Evolutionary conservation across 495 filamentous ascomycete genomes (phyloP), one percentile per base, ranked within the genome.

Genomic region (Lindgomyces ingoldianus): DNA sequence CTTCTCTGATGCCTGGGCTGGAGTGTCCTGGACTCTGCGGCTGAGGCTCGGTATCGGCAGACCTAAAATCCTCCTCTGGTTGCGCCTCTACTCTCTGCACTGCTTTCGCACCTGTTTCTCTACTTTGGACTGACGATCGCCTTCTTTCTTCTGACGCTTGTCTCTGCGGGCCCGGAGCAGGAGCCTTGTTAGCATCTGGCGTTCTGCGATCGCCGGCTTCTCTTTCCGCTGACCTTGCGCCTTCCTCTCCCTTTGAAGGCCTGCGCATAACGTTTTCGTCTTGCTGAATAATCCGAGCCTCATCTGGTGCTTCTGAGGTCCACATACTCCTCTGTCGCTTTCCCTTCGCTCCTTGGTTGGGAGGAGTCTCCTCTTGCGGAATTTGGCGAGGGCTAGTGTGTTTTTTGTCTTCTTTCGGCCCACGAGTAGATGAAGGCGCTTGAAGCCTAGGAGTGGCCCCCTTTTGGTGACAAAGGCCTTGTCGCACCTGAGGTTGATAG

Each of bases 391-490:
- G 12, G 64, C 47, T 29, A 67, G 29, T 12, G 64, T 56, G 46
- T 56, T 62, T 49, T 29, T 56, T 41, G 58, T 57, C 22, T 41
- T 18, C 22, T 16, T 57, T 12, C 52, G 41, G 42, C 58, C 58
- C 21, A 67, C 64, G 48, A 48, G 55, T 18, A 57, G 58, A 33
- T 19, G 14, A 3, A 57, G 18, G 44, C 58, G 58, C 26, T 62
- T 58, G 39, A 33, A 18, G 22, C 64, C 49, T 21, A 62, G 14
- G 24, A 67, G 42, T 16, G 42, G 51, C 21, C 64, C 18, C 26
- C 58, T 25, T 58, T 61, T 61, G 54, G 64, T 62, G 1, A 67
- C 57, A 42, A 67, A 42, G 19, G 51, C 10, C 45, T 39, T 57
- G 50, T 33, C 52, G 50, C 16, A 52, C 2, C 24, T 57, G 51